phyloP scores from a whole-genome alignment of 2,329 filamentous ascomycete genomes.

The Aspergillus tanneri region DNA sequence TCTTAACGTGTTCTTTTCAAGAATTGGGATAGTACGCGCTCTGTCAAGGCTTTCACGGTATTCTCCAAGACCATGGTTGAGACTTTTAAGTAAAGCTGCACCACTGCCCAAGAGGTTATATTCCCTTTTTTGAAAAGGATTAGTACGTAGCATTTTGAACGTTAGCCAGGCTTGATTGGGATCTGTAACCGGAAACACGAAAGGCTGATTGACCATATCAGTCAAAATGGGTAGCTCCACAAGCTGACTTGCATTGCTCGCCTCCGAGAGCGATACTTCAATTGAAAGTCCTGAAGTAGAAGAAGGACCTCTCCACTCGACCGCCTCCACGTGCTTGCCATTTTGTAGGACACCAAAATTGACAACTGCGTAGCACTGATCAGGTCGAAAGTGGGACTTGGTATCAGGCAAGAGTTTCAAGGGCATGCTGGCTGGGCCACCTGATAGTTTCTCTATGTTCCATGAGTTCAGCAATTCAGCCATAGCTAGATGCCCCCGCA shows the following conservation, averaged over 20 bases:
- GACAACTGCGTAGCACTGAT: slow-evolving; percentile 4
- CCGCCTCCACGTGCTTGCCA: slow-evolving; percentile 6
- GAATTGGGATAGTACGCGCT: slow-evolving; percentile 34
- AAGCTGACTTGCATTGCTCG: neutral
- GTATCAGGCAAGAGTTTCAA: neutral
- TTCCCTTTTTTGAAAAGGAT: neutral
- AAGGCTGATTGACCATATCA: slow-evolving; percentile 14
- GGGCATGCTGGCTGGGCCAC: slow-evolving; percentile 1
- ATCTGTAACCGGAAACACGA: slow-evolving; percentile 9
- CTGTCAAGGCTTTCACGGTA: slow-evolving; percentile 35
- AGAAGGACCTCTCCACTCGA: neutral
- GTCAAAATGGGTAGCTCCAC: slow-evolving; percentile 8
- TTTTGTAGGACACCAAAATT: slow-evolving; percentile 11
- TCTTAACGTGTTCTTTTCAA: slow-evolving; percentile 29
- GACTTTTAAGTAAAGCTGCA: slow-evolving; percentile 23
- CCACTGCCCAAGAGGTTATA: slow-evolving; percentile 8
- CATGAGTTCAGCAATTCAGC: slow-evolving; percentile 19
- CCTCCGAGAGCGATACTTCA: slow-evolving; percentile 10
- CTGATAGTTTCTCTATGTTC: neutral
- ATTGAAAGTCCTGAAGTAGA: neutral
- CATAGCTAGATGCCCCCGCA: slow-evolving; percentile 34
- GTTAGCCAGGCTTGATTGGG: slow-evolving; percentile 5
- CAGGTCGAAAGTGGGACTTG: neutral
- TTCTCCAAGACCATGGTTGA: slow-evolving; percentile 25
- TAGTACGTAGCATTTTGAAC: too few species aligned